Base-by-base conservation (phyloP, 208 protist species). In the Leptomonas pyrrhocoris region DNA sequence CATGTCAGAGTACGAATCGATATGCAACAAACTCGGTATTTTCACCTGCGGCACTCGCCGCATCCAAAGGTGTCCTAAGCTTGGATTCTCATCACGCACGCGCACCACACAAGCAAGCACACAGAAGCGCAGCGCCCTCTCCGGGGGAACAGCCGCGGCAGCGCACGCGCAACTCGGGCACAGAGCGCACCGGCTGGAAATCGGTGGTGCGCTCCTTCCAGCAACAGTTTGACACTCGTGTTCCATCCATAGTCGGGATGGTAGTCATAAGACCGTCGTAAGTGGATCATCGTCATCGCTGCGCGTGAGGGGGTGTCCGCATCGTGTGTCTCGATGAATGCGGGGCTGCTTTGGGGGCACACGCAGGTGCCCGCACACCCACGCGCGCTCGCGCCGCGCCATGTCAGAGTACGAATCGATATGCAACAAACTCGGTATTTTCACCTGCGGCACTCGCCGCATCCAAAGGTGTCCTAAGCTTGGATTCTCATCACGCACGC, bases 391-490 rank as follows among this genome's bases (percentile, higher is more conserved):
- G 46, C 48, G 34, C 18, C 56, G 59, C 63, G 45, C 27, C 31
- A 28, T 30, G 40, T 84, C 79, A 84, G 79, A 58, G 78, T 83
- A 83, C 78, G 78, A 83, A 83, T 78, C 78, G 78, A 83, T 62
- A 53, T 76, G 61, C 62, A 67, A 75, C 71, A 74, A 83, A 79
- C 64, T 74, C 45, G 71, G 38, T 76, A 15, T 69, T 83, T 83
- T 83, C 74, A 78, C 72, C 62, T 79, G 73, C 67, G 46, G 63
- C 57, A 56, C 59, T 60, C 21, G 56, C 73, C 68, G 60, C 78
- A 83, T 83, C 78, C 78, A 83, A 83, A 79, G 78, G 78, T 83
- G 78, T 83, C 78, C 78, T 83, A 83, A 81, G 68, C 80, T 79
- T 80, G 80, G 51, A 74, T 55, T 80, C 50, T 81, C 68, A 81